Evolutionary conservation across 1,284 basidiomycete genomes (phyloP), one percentile per base, ranked within the genome.

Genomic region (Ustanciosporium gigantosporum): DNA sequence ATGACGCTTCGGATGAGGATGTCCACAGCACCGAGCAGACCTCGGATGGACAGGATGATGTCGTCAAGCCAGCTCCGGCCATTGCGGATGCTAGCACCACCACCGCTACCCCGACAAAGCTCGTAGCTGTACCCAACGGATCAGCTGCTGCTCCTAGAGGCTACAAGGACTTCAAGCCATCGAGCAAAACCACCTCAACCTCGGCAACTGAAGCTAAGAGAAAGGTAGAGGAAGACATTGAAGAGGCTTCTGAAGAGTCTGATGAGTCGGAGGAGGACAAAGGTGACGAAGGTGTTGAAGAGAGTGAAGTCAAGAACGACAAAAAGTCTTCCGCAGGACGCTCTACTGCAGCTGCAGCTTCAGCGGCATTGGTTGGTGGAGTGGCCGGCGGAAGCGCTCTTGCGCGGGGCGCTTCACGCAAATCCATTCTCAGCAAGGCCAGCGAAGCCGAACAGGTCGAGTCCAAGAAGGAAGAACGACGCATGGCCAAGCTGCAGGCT

Each of bases 1-100:
- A 49, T 31, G 46, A 53, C 9, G 46, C 14, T 8, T 46, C 42
- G 3, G 50, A 58, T n/a, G 46, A 60, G 19, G 31, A 24, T 8
- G 41, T 15, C 7, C 36, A 44, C 16, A 56, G 56, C 43, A 53
- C 51, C 27, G 60, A 64, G 24, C 49, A 58, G 34, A 58, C 53
- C 20, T 64, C 60, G 15, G 61, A 65, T 11, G 50, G 38, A 15
- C 31, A 46, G 14, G 40, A 47, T 9, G 7, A 52, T n/a, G 31
- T 36, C 21, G 25, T 35, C 20, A 49, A 52, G 45, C 25, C 46
- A 11, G 39, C 46, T 3, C 48, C 53, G 8, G 50, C 48, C 36
- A 41, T 45, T 9, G 21, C 51, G 15, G 46, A 41, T 19, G 47
- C 47, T 16, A 37, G 38, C 23, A 36, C n/a, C n/a, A n/a, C n/a